These are phyloP conservation scores for Nicotiana attenuata DNA, from an alignment of 257 asterid species.

Conservation along the genomic window DNA sequence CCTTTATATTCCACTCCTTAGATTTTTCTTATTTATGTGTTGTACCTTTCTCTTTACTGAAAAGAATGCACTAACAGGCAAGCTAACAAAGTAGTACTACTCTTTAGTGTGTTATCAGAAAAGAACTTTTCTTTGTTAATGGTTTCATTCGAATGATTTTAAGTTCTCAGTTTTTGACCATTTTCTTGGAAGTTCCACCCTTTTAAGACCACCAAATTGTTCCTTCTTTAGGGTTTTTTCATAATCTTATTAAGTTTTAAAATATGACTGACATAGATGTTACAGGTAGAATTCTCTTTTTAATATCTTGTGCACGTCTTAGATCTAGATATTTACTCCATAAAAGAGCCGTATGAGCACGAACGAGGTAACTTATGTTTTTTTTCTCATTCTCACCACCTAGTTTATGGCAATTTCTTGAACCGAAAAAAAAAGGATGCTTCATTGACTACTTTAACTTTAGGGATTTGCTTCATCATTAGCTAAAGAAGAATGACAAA, in stretches of 20 bases:
- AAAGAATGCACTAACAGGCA: conserved; percentile 9
- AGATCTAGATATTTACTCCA: background rate
- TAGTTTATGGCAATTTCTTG: background rate
- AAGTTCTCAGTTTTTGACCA: background rate
- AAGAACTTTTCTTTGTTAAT: background rate
- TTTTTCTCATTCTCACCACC: background rate
- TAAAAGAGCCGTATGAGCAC: too few relatives aligned
- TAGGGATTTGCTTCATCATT: too few relatives aligned
- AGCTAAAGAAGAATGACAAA: too few relatives aligned
- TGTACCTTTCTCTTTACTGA: conserved; percentile 14
- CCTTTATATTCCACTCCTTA: background rate
- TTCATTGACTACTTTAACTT: too few relatives aligned
- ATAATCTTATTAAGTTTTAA: background rate
- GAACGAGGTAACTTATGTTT: background rate
- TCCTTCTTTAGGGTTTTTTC: background rate
- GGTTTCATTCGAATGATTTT: background rate
- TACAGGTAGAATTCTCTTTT: background rate
- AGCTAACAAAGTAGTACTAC: conserved; percentile 3
- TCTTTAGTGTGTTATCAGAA: background rate
- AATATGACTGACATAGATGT: background rate
- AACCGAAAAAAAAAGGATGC: too few relatives aligned
- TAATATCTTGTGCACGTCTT: background rate
- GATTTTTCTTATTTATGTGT: background rate
- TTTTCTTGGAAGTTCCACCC: background rate
- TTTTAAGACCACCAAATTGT: background rate